These are phyloP conservation scores for Cadophora gregata DNA, from an alignment of 2,329 filamentous ascomycete genomes.

Conservation along the genomic window DNA sequence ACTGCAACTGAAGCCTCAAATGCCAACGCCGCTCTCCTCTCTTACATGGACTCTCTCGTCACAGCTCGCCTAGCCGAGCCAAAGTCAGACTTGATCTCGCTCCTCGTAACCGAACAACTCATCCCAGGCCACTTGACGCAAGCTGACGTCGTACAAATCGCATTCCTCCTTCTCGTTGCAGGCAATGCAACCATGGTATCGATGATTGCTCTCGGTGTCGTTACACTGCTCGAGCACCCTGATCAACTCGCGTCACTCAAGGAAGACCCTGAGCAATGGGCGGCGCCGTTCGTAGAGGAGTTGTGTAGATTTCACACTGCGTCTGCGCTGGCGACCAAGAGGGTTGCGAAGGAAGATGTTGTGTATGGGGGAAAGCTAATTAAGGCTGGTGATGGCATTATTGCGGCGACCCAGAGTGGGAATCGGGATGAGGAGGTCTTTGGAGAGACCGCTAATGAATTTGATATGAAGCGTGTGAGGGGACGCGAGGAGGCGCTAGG, in stretches of 20 bases:
- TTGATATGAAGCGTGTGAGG: slow-evolving; percentile 51
- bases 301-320: slow-evolving; percentile 56
- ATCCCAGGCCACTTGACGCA: slow-evolving; percentile 43
- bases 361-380: slow-evolving; percentile 49
- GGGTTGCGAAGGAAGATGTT: slow-evolving; percentile 55
- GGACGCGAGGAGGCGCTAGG: slow-evolving; percentile 49
- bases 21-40: slow-evolving; percentile 53
- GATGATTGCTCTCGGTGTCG: slow-evolving; percentile 55
- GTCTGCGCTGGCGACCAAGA: slow-evolving; percentile 53
- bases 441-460: slow-evolving; percentile 47
- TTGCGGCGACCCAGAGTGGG: slow-evolving; percentile 54
- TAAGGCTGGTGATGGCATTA: slow-evolving; percentile 53
- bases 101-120: slow-evolving; percentile 42
- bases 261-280: slow-evolving; percentile 46
- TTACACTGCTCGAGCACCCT: slow-evolving; percentile 52
- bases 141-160: slow-evolving; percentile 49
- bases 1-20: slow-evolving; percentile 53
- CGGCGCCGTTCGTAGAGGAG: slow-evolving; percentile 53
- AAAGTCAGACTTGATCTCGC: slow-evolving; percentile 54
- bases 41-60: slow-evolving; percentile 52
- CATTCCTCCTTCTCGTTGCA: slow-evolving; percentile 56
- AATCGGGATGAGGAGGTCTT: slow-evolving; percentile 55
- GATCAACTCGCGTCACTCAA: slow-evolving; percentile 51
- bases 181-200: slow-evolving; percentile 60
- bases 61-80: slow-evolving; percentile 49